A percentile compares a stretch with the other conserved stretches of the same genome.
Conservation (phyloP, 2,329 filamentous ascomycete species). For the Ascosphaera acerosa region DNA sequence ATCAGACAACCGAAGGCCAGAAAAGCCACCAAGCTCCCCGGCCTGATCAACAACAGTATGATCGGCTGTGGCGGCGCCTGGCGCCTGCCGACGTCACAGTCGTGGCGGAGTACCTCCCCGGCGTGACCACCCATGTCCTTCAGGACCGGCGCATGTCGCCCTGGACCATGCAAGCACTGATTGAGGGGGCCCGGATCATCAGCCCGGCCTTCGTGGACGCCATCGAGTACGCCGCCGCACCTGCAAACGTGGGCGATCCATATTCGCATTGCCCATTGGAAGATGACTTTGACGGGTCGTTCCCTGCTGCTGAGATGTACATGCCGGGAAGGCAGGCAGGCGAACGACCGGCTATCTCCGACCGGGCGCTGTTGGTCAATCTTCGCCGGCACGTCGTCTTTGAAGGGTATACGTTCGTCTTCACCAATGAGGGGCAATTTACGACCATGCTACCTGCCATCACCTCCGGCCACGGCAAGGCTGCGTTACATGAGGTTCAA, state of each 20-base stretch:
- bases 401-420: conserved; percentile 68
- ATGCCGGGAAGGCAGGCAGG: conserved; percentile 59
- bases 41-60: not conserved
- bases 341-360: conserved; percentile 30
- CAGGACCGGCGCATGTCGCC: conserved; percentile 75
- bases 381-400: conserved; percentile 43
- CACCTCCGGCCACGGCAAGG: conserved; percentile 60
- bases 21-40: not conserved
- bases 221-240: conserved; percentile 33
- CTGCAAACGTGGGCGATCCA: conserved; percentile 25
- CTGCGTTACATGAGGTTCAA: conserved; percentile 37
- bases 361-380: conserved; percentile 41
- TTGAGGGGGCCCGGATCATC: conserved; percentile 59
- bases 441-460: conserved; percentile 50
- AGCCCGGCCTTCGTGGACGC: conserved; percentile 40
- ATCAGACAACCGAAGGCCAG: not conserved
- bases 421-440: conserved; percentile 52
- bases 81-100: not conserved
- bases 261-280: conserved; percentile 37
- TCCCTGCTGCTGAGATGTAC: conserved; percentile 49
- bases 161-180: conserved; percentile 62
- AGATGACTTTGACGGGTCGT: conserved; percentile 49
- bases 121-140: conserved; percentile 63
- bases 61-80: not conserved
- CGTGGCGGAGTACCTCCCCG: conserved; percentile 28